A percentile compares a stretch with the other conserved stretches of the same genome.
Conservation (phyloP, 176 grass and related monocot genomes). For the Rhynchospora tenuis region DNA sequence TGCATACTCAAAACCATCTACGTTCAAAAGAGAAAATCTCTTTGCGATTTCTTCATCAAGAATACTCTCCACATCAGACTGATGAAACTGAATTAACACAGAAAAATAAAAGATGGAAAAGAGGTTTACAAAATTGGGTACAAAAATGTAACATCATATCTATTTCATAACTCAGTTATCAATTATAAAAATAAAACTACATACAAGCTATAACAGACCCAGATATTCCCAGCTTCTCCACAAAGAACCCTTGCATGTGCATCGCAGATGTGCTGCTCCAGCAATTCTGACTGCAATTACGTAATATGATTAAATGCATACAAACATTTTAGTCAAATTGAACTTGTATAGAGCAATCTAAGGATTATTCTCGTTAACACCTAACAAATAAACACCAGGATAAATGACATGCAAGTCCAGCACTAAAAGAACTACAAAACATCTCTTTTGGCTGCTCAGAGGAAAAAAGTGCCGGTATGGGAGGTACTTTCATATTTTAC, state of each 20-base stretch:
- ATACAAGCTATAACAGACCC: conserved; percentile 54
- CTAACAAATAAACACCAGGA: not conserved
- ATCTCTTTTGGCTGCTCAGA: not conserved
- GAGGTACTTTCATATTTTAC: not conserved
- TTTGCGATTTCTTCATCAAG: conserved; percentile 50
- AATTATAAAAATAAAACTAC: conserved; percentile 28
- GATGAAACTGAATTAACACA: conserved; percentile 51
- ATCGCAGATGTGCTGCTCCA: conserved; percentile 45
- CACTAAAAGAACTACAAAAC: not conserved
- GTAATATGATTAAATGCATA: not conserved
- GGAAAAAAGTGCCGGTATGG: not conserved
- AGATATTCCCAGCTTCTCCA: conserved; percentile 48
- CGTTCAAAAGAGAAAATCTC: conserved; percentile 22
- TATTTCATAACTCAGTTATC: conserved; percentile 8
- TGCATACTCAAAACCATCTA: conserved; percentile 35
- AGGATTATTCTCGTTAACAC: not conserved
- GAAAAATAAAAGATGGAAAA: not conserved
- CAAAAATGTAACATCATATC: not conserved
- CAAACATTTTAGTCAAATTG: not conserved
- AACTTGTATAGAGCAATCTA: not conserved
- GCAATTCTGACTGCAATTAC: conserved; percentile 49
- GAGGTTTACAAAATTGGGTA: not conserved
- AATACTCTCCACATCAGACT: conserved; percentile 45
- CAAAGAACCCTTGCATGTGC: conserved; percentile 61
- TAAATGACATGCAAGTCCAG: not conserved